Percentiles rank a stretch among this genome's conserved stretches.
Conservation (phyloP, 768 basidiomycete species). For the Basidioascus undulatus region DNA sequence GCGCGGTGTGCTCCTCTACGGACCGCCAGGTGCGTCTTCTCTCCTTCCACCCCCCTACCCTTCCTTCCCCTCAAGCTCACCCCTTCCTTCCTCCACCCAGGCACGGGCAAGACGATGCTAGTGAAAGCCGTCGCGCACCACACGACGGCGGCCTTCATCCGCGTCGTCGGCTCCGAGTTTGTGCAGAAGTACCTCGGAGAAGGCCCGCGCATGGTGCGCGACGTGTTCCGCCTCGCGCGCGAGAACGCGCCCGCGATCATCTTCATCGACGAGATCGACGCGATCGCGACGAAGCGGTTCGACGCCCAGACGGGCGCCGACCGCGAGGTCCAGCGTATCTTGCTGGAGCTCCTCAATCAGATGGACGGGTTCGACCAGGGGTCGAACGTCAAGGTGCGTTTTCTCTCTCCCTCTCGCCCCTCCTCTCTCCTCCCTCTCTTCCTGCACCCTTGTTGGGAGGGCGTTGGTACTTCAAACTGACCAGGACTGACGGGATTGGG, state of each 20-base stretch:
- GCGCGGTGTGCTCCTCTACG: conserved; percentile 83
- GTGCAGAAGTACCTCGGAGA: conserved; percentile 99
- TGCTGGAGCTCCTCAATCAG: conserved; percentile 88
- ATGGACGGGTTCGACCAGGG: conserved; percentile 99
- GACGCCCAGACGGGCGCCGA: conserved; percentile 98
- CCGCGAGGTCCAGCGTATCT: conserved; percentile 91
- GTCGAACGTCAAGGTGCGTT: conserved; percentile 77
- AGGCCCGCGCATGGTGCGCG: conserved; percentile 97
- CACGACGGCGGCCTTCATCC: conserved; percentile 90
- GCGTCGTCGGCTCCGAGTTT: conserved; percentile 93
- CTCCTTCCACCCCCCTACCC: background rate
- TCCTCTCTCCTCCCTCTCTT: too few species aligned
- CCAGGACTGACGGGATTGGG: too few species aligned
- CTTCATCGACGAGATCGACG: conserved; percentile 93
- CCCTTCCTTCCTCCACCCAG: conserved; percentile 21
- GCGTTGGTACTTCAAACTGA: too few species aligned
- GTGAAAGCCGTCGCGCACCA: conserved; percentile 99
- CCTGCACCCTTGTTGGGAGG: too few species aligned
- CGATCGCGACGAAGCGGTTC: conserved; percentile 97
- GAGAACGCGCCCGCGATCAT: conserved; percentile 96
- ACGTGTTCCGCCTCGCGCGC: conserved; percentile 89
- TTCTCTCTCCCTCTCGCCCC: background rate
- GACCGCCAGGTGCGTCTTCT: conserved; percentile 54
- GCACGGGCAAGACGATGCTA: conserved; percentile 95
- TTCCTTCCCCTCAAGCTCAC: background rate